A percentile compares a stretch with the other conserved stretches of the same genome.
Evolutionary conservation across 441 rosid species (phyloP).

Genomic region (Erodium texanum): DNA sequence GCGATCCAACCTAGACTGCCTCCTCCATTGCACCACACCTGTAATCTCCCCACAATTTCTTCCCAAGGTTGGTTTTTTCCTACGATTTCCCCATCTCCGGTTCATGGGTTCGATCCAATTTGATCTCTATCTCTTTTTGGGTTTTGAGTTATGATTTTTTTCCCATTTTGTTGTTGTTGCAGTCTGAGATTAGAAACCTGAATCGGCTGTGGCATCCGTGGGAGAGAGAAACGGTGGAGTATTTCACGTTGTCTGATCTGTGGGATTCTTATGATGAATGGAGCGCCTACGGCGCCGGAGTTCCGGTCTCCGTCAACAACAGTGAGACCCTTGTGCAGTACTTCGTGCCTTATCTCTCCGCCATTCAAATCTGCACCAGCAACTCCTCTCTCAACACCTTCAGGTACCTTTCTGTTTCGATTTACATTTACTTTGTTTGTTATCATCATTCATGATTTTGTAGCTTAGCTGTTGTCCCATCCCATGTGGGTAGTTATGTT

Average conservation of each 20-base stretch:
- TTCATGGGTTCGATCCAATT: constrained; percentile 1
- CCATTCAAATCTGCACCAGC: constrained; percentile 24
- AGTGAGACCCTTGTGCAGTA: constrained; percentile 22
- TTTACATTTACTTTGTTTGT: not conserved
- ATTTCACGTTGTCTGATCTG: constrained; percentile 19
- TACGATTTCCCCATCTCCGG: too few species aligned
- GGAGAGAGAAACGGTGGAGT: constrained; percentile 22
- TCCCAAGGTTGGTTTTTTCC: constrained; percentile 14
- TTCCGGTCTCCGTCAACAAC: constrained; percentile 17
- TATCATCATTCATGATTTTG: too few species aligned
- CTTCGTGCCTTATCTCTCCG: constrained; percentile 22
- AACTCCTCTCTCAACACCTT: constrained; percentile 17
- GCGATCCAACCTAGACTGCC: not conserved
- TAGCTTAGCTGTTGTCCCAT: too few species aligned
- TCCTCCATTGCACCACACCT: not conserved
- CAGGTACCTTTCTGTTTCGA: not conserved
- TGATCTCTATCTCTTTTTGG: not conserved
- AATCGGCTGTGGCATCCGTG: constrained; percentile 22
- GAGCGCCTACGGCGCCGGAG: constrained; percentile 27
- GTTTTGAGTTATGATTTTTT: too few species aligned
- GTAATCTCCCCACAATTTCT: constrained; percentile 9
- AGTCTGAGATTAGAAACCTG: constrained; percentile 19
- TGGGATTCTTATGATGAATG: constrained; percentile 23
- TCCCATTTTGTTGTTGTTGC: not conserved
- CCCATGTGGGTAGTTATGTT: too few species aligned